These are phyloP conservation scores for Colletotrichum echinochloae DNA, from an alignment of 2,329 filamentous ascomycete species.

Conservation along the genomic window DNA sequence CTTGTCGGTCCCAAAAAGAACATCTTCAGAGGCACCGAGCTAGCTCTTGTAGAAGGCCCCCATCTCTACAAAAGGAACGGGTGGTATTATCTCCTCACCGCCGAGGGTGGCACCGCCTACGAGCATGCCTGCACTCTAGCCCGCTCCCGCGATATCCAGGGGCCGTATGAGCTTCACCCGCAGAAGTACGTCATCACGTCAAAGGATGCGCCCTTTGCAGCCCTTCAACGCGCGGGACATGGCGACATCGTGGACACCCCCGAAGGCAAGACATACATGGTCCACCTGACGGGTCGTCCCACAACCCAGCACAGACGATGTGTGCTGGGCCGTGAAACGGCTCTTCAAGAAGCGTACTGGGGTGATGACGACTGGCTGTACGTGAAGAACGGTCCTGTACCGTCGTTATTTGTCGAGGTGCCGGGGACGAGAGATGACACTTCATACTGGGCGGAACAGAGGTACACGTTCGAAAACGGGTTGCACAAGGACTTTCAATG, in stretches of 20 bases:
- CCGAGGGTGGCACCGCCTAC: conserved; percentile 71
- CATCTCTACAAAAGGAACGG: conserved; percentile 69
- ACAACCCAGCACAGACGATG: conserved; percentile 64
- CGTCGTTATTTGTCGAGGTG: conserved; percentile 64
- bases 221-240: conserved; percentile 65
- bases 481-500: conserved; percentile 68
- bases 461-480: conserved; percentile 59
- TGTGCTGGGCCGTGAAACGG: conserved; percentile 66
- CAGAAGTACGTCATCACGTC: conserved; percentile 68
- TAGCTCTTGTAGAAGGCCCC: conserved; percentile 67
- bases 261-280: conserved; percentile 65
- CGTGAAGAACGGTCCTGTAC: conserved; percentile 68
- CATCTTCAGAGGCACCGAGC: conserved; percentile 66
- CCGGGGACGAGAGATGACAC: conserved; percentile 61
- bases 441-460: conserved; percentile 62
- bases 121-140: conserved; percentile 72
- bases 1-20: conserved; percentile 68
- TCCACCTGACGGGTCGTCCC: conserved; percentile 65
- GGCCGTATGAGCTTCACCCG: conserved; percentile 72
- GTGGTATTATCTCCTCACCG: conserved; percentile 71
- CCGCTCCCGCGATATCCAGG: conserved; percentile 64
- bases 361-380: conserved; percentile 72
- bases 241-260: conserved; percentile 66
- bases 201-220: conserved; percentile 61
- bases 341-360: conserved; percentile 71